Base-by-base conservation (phyloP, 345 rosid species). In the Ailanthus altissimus region DNA sequence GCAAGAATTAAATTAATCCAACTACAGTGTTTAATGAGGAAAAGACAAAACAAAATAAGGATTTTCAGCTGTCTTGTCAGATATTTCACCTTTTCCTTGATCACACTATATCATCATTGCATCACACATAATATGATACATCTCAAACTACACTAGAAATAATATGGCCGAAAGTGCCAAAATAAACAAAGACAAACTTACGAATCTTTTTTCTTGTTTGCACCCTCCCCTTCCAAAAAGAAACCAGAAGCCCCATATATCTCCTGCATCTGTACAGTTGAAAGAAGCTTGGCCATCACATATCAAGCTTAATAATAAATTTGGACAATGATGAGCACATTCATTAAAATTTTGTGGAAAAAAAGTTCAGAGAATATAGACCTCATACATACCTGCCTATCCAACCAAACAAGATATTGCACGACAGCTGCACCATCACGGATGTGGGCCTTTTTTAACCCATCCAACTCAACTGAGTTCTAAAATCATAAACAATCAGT, bases 381-480 rank as follows among this genome's bases (percentile, higher is more conserved):
- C 61, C 59, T 32, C 61, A 23, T 26, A 54, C 15, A 43, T 83
- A 92, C 98, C 93, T 91, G 94, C 74, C 85, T 84, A 81, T 94
- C 98, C 59, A 94, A 90, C 98, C 98, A 94, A 68, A 78, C 91
- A 79, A 96, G 92, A 90, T 81, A 96, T 77, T 93, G 97, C 82
- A 96, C 99, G 83, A 93, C 94, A 85, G 97, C 95, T 69, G 97
- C 98, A 82, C 99, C 98, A 89, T 97, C 99, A 40, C 98, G 93
- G 73, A 94, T 78, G 72, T 97, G 99, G 28, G 98, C 92, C 49
- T 91, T 92, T 86, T 80, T 91, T 45, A 97, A 75, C 77, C 99
- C 98, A 47, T 92, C 92, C 75, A 94, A 82, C 86, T 97, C 99
- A 83, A 88, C 90, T 2, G 96, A 90, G 72, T 97, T 97, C 99